phyloP scores from a whole-genome alignment of 371 early-diverging fungal species.

The Mortierella sp. region DNA sequence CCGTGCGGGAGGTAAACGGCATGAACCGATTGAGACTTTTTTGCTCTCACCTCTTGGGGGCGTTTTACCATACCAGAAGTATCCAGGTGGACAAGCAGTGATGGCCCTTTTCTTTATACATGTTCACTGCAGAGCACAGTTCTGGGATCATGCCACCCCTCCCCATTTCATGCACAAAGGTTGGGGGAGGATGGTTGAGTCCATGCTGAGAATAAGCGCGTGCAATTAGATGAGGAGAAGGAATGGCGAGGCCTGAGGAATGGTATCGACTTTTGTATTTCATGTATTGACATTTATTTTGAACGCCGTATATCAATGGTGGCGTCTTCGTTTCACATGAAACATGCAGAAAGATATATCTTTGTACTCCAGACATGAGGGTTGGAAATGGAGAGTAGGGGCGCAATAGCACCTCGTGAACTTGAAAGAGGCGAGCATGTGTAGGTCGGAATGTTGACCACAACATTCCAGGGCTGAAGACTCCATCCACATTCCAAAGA shows the following conservation, averaged over 20 bases:
- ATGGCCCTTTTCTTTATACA: neutral
- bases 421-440: neutral
- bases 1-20: no score
- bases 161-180: neutral
- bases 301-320: neutral
- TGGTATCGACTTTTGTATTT: neutral
- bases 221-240: neutral
- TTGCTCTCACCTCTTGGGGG: neutral
- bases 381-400: no score
- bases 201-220: neutral
- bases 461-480: neutral
- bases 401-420: no score
- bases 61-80: neutral
- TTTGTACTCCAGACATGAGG: neutral
- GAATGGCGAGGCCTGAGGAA: no score
- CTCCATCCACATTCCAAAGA: neutral
- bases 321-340: constrained; percentile 3
- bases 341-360: constrained; percentile 4
- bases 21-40: neutral
- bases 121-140: no score
- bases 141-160: constrained; percentile 2
- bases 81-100: neutral
- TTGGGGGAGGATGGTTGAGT: neutral
- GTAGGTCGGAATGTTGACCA: neutral
- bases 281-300: neutral